Conservation (phyloP, 352 stramenopile genomes). For the Pythium vanterpoolii region DNA sequence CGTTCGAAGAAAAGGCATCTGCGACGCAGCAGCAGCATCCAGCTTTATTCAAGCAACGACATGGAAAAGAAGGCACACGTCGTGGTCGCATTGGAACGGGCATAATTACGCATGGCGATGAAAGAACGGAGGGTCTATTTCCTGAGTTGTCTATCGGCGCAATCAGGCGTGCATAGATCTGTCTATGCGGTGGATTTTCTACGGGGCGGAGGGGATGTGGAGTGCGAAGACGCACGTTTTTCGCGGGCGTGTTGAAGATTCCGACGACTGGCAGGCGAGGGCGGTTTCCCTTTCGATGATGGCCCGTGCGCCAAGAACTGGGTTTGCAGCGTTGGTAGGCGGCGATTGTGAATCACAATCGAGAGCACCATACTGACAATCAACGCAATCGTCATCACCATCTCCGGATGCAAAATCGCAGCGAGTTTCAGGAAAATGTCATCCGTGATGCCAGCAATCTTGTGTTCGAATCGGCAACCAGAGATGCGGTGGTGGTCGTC, state of each 20-base stretch:
- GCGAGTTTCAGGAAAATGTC: constrained; percentile 53
- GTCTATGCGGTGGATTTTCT: constrained; percentile 20
- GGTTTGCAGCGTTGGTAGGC: constrained; percentile 14
- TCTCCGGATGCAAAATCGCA: constrained; percentile 48
- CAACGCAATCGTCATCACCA: constrained; percentile 49
- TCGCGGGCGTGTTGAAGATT: constrained; percentile 27
- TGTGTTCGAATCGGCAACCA: constrained; percentile 71
- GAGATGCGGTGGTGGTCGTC: constrained; percentile 56
- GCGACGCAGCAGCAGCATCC: not conserved
- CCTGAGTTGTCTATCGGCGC: constrained; percentile 11
- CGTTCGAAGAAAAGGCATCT: not conserved
- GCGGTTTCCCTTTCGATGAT: constrained; percentile 21
- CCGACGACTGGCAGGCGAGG: constrained; percentile 24
- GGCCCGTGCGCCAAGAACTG: constrained; percentile 22
- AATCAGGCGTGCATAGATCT: not conserved
- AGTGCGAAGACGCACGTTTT: constrained; percentile 14
- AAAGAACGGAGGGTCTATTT: not conserved
- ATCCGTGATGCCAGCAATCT: constrained; percentile 68
- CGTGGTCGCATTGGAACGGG: not conserved
- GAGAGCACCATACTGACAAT: constrained; percentile 57
- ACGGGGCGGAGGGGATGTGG: constrained; percentile 16
- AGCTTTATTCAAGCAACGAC: not conserved
- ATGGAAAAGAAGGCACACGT: not conserved
- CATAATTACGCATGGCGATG: not conserved
- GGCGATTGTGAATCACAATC: constrained; percentile 49